Evolutionary conservation across 2,329 filamentous ascomycete genomes (phyloP).

Genomic region (Scleromitrula shiraiana): DNA sequence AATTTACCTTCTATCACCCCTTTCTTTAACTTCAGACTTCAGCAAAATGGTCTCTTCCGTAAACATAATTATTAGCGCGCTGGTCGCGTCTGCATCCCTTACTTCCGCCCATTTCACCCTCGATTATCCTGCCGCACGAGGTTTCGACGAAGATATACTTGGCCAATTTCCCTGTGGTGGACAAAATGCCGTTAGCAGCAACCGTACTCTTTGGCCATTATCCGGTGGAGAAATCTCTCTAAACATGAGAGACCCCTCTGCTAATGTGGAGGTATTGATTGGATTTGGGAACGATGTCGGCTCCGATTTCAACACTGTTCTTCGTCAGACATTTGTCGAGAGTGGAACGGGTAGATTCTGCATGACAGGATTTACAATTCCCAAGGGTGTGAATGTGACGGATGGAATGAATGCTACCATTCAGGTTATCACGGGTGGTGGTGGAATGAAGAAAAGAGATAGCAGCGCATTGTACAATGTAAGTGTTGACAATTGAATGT

Average conservation of each 20-base stretch:
- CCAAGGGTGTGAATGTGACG: conserved; percentile 34
- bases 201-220: conserved; percentile 41
- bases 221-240: conserved; percentile 43
- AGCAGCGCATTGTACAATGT: conserved; percentile 56
- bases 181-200: conserved; percentile 34
- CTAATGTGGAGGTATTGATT: conserved; percentile 22
- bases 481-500: not conserved
- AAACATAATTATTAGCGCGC: conserved; percentile 24
- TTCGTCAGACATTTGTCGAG: conserved; percentile 19
- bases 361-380: conserved; percentile 47
- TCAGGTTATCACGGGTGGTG: conserved; percentile 59
- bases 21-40: not conserved
- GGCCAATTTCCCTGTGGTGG: conserved; percentile 37
- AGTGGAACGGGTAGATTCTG: conserved; percentile 51
- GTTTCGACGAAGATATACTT: conserved; percentile 35
- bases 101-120: conserved; percentile 49
- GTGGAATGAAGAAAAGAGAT: conserved; percentile 35
- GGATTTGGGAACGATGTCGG: conserved; percentile 19
- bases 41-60: not conserved
- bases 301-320: conserved; percentile 21
- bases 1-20: too few relatives aligned
- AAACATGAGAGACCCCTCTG: conserved; percentile 40
- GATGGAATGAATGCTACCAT: conserved; percentile 60
- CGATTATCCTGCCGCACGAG: conserved; percentile 43
- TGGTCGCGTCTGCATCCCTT: conserved; percentile 31